Base-by-base conservation (phyloP, 345 rosid species). In the Ceriops decandra region DNA sequence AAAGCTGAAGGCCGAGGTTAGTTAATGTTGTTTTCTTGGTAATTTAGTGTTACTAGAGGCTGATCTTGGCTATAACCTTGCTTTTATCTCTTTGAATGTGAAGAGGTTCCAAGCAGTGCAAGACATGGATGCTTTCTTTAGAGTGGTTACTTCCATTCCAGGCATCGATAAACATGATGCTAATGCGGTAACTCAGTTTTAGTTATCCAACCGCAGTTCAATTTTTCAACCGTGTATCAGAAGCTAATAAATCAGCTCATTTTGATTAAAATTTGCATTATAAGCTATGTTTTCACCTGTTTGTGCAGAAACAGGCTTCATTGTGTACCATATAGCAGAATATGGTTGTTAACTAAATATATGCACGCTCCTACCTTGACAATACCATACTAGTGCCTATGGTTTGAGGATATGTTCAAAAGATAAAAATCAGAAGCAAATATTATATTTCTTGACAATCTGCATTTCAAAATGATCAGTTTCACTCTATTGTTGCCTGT, bases 111-210 rank as follows among this genome's bases (percentile, higher is more conserved):
- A 76, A 73, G 72, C 85, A 4, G 85, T 88, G 69, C 87, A 87
- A 69, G 79, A 76, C 58, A 84, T 82, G 85, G 82, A 88, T 47
- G 65, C 68, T 76, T 91, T 85, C 84, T 58, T 85, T 64, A 73
- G 75, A 77, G 87, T 87, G 57, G 59, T 90, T 58, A 91, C 96
- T 62, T 82, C 97, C 64, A 88, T 91, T 69, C 96, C 96, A 30
- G 83, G 85, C 81, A 90, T 95, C 11, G 79, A 87, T 71, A 87
- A 76, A 57, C 99, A 91, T 75, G 97, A 95, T 68, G 97, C 99
- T 59, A 82, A 85, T 74, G 26, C 82, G 86, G 97, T 89, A 83
- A 78, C 63, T 52, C 31, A 24, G 8, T 57, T 11, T 52, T 24
- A 57, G 52, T 22, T 51, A 24, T 8, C 52, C 9, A 20, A 33